phyloP scores from a whole-genome alignment of 192 early-diverging fungal species.

The Allomyces arbusculus region DNA sequence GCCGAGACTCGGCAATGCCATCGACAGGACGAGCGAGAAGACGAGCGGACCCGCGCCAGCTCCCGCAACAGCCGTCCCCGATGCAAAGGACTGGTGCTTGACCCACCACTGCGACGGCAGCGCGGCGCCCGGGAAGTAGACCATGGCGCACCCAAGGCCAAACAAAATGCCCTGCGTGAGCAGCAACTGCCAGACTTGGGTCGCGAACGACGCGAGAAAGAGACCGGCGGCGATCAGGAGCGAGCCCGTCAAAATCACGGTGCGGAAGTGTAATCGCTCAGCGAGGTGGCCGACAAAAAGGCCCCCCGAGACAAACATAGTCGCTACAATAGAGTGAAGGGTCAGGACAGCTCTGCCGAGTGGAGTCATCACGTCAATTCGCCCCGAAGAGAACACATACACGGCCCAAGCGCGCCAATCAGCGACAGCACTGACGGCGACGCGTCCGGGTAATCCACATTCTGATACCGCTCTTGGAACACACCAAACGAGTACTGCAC shows the following conservation, averaged over 20 bases:
- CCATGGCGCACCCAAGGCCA: constrained; percentile 46
- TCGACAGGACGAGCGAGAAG: constrained; percentile 33
- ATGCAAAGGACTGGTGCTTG: constrained; percentile 39
- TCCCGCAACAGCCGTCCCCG: constrained; percentile 50
- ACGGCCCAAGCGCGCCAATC: constrained; percentile 5
- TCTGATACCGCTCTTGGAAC: constrained; percentile 16
- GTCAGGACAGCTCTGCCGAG: too few species aligned
- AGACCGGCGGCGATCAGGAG: constrained; percentile 16
- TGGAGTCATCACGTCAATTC: too few species aligned
- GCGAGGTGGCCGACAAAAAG: constrained; percentile 3
- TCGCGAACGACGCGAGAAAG: constrained; percentile 23
- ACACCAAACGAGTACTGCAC: constrained; percentile 21
- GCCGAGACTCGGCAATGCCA: constrained; percentile 34
- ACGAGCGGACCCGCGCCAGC: constrained; percentile 51
- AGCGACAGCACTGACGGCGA: constrained; percentile 10
- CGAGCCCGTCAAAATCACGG: constrained; percentile 24
- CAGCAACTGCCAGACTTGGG: constrained; percentile 46
- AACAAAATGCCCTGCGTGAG: constrained; percentile 53
- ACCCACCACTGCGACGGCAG: constrained; percentile 52
- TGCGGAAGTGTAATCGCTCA: constrained; percentile 24
- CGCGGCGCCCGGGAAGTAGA: constrained; percentile 41
- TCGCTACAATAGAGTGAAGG: not conserved
- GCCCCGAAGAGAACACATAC: not conserved
- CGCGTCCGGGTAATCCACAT: constrained; percentile 11
- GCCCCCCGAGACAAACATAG: not conserved